These are phyloP conservation scores for Penicillium sp. DNA, from an alignment of 2,329 filamentous ascomycete genomes.

Conservation along the genomic window DNA sequence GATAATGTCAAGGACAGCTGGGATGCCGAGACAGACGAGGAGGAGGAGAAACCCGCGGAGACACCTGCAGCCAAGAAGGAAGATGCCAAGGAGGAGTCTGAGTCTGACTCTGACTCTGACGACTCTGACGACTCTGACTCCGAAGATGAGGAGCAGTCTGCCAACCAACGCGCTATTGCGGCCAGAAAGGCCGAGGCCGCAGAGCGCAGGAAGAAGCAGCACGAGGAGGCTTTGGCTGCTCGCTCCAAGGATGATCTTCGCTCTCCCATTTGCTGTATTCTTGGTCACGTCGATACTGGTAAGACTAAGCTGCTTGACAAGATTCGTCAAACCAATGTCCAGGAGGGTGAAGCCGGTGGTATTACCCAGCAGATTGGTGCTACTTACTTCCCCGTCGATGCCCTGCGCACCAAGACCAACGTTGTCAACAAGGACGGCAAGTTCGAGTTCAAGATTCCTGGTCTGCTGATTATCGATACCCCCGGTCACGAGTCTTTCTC, in stretches of 20 bases:
- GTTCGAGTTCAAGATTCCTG: conserved; percentile 97
- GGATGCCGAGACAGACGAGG: conserved; percentile 66
- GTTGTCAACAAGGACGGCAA: conserved; percentile 88
- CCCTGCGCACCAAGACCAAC: conserved; percentile 85
- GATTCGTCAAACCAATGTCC: conserved; percentile 96
- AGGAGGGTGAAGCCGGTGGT: conserved; percentile 98
- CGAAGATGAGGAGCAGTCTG: conserved; percentile 73
- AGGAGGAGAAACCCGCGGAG: conserved; percentile 60
- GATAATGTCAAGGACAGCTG: conserved; percentile 89
- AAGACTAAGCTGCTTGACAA: conserved; percentile 99
- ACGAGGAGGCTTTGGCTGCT: conserved; percentile 87
- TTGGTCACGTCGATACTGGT: conserved; percentile 99
- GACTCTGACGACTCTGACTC: conserved; percentile 44
- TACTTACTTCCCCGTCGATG: conserved; percentile 96
- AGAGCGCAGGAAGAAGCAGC: conserved; percentile 82
- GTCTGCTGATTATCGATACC: conserved; percentile 94
- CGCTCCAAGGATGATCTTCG: conserved; percentile 92
- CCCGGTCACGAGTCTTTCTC: conserved; percentile 99
- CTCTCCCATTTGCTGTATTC: conserved; percentile 98
- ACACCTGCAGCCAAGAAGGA: conserved; percentile 35
- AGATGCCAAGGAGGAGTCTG: conserved; percentile 29
- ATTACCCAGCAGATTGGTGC: conserved; percentile 99
- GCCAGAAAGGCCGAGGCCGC: conserved; percentile 85
- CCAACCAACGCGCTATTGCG: conserved; percentile 69
- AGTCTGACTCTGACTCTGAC: conserved; percentile 36